phyloP scores from a whole-genome alignment of 2,329 filamentous ascomycete genomes.

The Trichophyton simii region DNA sequence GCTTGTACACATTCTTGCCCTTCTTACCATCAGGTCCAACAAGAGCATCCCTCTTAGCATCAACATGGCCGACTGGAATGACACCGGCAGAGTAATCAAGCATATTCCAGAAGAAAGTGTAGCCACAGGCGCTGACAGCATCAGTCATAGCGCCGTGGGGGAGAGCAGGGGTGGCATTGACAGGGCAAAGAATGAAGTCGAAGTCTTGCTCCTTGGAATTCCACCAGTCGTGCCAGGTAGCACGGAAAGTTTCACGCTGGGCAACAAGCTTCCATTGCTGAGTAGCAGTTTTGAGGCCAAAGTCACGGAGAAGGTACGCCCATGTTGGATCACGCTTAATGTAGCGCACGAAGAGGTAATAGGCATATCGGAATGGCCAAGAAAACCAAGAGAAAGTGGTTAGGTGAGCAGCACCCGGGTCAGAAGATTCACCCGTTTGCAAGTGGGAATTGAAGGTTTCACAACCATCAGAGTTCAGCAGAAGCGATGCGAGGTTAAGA shows the following conservation, averaged over 20 bases:
- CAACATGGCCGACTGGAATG: slow-evolving; percentile 74
- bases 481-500: slow-evolving; percentile 61
- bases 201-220: slow-evolving; percentile 53
- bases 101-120: slow-evolving; percentile 89
- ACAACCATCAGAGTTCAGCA: slow-evolving; percentile 77
- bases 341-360: slow-evolving; percentile 83
- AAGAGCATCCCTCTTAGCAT: slow-evolving; percentile 55
- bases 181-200: slow-evolving; percentile 72
- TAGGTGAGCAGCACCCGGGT: slow-evolving; percentile 65
- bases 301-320: slow-evolving; percentile 63
- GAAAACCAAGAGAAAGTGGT: slow-evolving; percentile 61
- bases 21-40: slow-evolving; percentile 30
- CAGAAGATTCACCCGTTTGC: slow-evolving; percentile 64
- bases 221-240: slow-evolving; percentile 78
- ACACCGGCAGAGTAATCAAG: slow-evolving; percentile 79
- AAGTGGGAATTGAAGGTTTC: slow-evolving; percentile 67
- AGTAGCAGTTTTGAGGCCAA: slow-evolving; percentile 58
- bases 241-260: slow-evolving; percentile 64
- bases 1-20: slow-evolving; percentile 37
- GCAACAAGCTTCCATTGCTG: slow-evolving; percentile 75
- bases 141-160: slow-evolving; percentile 79
- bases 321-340: slow-evolving; percentile 62
- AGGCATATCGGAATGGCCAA: slow-evolving; percentile 63
- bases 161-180: slow-evolving; percentile 79
- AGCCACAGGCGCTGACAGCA: slow-evolving; percentile 74